phyloP scores from a whole-genome alignment of 2,329 filamentous ascomycete species.

The Colletotrichum melonis region DNA sequence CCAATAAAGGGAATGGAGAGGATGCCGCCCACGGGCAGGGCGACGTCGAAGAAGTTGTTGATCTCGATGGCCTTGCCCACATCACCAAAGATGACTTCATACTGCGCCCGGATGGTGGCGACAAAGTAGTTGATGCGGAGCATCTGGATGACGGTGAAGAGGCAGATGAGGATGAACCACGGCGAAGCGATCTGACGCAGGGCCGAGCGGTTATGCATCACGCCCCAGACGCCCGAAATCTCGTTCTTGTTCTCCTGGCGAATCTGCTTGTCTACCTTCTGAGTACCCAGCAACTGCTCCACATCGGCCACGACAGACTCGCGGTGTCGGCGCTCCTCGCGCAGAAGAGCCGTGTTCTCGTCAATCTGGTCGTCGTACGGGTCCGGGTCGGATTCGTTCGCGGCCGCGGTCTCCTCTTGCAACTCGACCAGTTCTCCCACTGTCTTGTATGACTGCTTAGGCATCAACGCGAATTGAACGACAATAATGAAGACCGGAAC shows the following conservation, averaged over 20 bases:
- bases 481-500: constrained; percentile 76
- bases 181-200: constrained; percentile 79
- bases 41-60: constrained; percentile 85
- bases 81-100: constrained; percentile 78
- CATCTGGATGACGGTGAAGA: constrained; percentile 84
- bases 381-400: constrained; percentile 43
- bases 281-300: constrained; percentile 76
- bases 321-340: constrained; percentile 67
- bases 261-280: constrained; percentile 70
- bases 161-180: constrained; percentile 87
- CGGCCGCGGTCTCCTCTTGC: constrained; percentile 64
- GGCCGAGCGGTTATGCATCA: constrained; percentile 79
- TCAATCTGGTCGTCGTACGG: constrained; percentile 67
- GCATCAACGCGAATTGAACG: constrained; percentile 78
- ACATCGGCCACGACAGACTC: constrained; percentile 77
- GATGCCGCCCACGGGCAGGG: constrained; percentile 85
- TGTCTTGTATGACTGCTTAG: constrained; percentile 82
- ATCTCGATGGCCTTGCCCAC: constrained; percentile 71
- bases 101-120: constrained; percentile 85
- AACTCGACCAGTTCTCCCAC: constrained; percentile 84
- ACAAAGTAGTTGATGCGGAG: constrained; percentile 93
- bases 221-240: constrained; percentile 85
- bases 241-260: constrained; percentile 74
- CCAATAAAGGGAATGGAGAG: constrained; percentile 91
- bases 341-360: constrained; percentile 66